Percentiles rank a stretch among this genome's conserved stretches.
phyloP scores from a whole-genome alignment of 208 protist species.

The Acanthamoeba sp. region DNA sequence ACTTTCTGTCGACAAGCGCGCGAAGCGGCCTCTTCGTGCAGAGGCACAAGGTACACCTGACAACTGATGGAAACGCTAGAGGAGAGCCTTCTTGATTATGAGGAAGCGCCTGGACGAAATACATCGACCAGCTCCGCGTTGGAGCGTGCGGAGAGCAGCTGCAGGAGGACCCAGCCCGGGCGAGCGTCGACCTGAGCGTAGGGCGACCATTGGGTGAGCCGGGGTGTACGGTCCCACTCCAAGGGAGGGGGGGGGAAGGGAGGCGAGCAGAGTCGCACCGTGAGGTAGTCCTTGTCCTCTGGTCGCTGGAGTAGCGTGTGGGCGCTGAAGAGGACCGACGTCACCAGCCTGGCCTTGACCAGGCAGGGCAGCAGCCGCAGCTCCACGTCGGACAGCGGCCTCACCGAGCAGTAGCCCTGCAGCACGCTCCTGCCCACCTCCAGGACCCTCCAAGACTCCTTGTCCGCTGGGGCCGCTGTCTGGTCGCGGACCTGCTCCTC shows the following conservation, averaged over 20 bases:
- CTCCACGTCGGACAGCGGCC: neutral
- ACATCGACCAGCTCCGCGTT: neutral
- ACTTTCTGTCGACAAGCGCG: too few species aligned
- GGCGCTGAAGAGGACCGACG: conserved; percentile 13
- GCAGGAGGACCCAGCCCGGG: conserved; percentile 3
- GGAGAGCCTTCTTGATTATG: too few species aligned
- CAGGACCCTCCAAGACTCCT: neutral
- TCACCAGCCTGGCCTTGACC: conserved; percentile 22
- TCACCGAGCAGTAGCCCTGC: neutral
- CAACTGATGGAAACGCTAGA: too few species aligned
- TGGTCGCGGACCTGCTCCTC: neutral
- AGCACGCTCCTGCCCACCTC: neutral
- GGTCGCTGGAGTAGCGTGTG: conserved; percentile 2
- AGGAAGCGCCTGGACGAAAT: too few species aligned
- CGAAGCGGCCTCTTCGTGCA: too few species aligned
- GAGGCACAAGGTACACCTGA: too few species aligned
- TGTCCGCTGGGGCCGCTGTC: neutral
- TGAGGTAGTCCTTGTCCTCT: conserved; percentile 46
- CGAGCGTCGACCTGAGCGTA: neutral
- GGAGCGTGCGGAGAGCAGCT: neutral
- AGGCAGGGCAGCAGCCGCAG: neutral
- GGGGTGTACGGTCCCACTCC: neutral
- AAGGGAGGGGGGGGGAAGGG: neutral
- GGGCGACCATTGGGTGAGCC: neutral
- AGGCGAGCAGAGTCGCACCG: neutral